Evolutionary conservation across 352 stramenopile genomes (phyloP), one percentile per base, ranked within the genome.

Genomic region (Globisporangium polare): DNA sequence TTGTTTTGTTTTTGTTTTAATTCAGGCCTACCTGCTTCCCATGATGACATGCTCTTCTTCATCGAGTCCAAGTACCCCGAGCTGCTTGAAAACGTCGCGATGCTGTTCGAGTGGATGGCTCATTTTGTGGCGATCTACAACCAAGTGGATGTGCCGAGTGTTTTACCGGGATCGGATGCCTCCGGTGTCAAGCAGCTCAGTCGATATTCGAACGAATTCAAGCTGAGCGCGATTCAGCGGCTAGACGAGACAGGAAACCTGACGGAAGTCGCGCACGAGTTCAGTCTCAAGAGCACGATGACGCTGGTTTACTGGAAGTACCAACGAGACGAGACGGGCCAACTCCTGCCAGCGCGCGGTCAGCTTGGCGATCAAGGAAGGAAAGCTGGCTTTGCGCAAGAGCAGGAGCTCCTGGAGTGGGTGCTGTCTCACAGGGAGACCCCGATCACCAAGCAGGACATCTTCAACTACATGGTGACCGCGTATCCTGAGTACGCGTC

Each of bases 301-400:
- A 89, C 82, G 26, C 64, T 88, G 20, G 69, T 88, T 37, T 89
- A 77, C 43, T 89, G 79, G 77, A 78, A 82, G 54, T 71, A 83
- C 13, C 49, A 52, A 22, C 58, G 58, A 3, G 58, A 63, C 47
- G 69, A 84, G 29, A 51, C 56, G 60, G 31, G 69, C 62, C 18
- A 73, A 75, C n/a, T 61, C 76, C 43, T 20, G 50, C 17, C 37
- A 67, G 26, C 47, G 22, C 35, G 41, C 29, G 50, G 27, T 49
- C 43, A 41, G 41, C 20, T 10, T 41, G 18, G 12, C 5, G 46
- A 58, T 7, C 20, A 37, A 18, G 62, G 68, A 43, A 63, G 67
- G 10, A 61, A 60, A 22, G 42, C 49, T 4, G 35, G 42, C 4
- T 79, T 79, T 51, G 20, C 53, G 12, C 54, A 80, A 37, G 70